Conservation (phyloP, 1,284 basidiomycete genomes). For the Ustilago cynodontis region DNA sequence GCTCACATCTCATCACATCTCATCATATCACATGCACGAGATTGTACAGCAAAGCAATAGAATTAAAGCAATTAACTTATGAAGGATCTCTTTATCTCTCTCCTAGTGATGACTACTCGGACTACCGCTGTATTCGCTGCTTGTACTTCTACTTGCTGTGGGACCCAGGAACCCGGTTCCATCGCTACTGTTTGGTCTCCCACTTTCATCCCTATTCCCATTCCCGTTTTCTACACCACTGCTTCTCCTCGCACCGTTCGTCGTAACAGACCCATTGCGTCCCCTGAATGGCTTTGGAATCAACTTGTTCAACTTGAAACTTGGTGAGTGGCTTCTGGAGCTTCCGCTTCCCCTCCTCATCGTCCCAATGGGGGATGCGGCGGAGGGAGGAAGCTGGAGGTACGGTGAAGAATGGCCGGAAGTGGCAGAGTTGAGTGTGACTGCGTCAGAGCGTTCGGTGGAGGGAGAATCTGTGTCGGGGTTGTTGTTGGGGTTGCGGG, state of each 20-base stretch:
- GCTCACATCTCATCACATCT: no score
- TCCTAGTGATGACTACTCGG: conserved; percentile 3
- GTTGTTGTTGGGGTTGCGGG: neutral
- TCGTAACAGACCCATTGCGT: neutral
- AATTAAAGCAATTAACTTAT: no score
- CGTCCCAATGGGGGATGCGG: neutral
- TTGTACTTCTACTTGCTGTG: conserved; percentile 2
- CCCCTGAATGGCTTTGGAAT: conserved; percentile 30
- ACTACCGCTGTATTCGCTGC: neutral
- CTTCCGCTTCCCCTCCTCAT: conserved; percentile 15
- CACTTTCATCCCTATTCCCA: neutral
- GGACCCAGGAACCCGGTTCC: neutral
- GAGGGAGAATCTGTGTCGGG: conserved; percentile 16
- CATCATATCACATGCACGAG: no score
- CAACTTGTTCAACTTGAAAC: conserved; percentile 46
- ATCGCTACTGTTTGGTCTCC: neutral
- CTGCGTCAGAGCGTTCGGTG: conserved; percentile 15
- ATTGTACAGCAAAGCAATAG: no score
- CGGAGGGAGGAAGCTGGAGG: conserved; percentile 18
- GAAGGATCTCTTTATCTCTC: no score
- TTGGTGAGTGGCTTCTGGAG: conserved; percentile 20
- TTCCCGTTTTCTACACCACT: neutral
- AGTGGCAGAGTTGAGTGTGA: neutral
- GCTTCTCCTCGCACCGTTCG: neutral
- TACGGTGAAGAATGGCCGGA: conserved; percentile 23